Base-by-base conservation (phyloP, 1,139 yeast genomes). In the Citeromyces hawaiiensis region DNA sequence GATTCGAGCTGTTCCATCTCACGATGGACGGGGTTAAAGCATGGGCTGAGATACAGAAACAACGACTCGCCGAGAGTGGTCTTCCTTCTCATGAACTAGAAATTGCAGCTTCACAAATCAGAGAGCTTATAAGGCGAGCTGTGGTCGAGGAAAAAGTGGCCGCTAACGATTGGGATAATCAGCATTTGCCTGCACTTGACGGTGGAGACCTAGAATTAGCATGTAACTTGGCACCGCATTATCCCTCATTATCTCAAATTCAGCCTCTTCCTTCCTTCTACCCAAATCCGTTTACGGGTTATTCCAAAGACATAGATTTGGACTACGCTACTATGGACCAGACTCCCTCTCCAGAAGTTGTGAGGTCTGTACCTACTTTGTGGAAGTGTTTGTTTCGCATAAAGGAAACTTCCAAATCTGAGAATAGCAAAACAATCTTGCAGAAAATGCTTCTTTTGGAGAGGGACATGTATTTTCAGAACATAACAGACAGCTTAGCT, bases 171-270 rank as follows among this genome's bases (percentile, higher is more conserved):
- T 30, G 34, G 34, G 34, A 30, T 16, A 30, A 30, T 10, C 34
- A 30, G 34, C 34, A 30, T 30, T 16, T 30, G 17, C 34, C 34
- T 4, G 34, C 34, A 17, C 34, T 30, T 13, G 34, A 30, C 16
- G 34, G 34, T 9, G 34, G 34, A 7, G 34, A 30, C 10, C 34
- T 30, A 16, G 34, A 14, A 30, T 17, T 30, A 4, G 34, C 34
- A 4, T 30, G 34, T 16, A 30, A 30, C 16, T 10, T 30, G 8
- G 17, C 17, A 30, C 34, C 15, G 11, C 34, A 30, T 5, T 30
- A 14, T 30, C 34, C 34, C 13, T 30, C 34, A 14, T 7, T 30
- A 3, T 4, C 17, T 14, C 17, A 30, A 30, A 16, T 30, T 30
- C 34, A 30, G 17, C 34, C 34, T 5, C 17, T 30, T 14, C 34